Base-by-base conservation (phyloP, 2,329 filamentous ascomycete species). In the Beauveria pseudobassiana region DNA sequence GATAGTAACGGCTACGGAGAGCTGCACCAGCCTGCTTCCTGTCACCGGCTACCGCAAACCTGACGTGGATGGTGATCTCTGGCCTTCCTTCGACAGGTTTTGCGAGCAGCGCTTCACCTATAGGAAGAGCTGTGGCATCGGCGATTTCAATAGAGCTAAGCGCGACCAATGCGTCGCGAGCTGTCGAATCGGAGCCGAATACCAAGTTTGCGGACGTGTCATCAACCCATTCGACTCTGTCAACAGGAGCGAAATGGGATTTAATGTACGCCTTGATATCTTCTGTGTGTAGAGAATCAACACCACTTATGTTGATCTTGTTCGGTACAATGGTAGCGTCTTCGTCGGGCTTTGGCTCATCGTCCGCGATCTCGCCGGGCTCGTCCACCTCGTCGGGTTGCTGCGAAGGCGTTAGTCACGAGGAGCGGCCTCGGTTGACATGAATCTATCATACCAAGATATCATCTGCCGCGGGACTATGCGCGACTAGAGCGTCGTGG, bases 181-280 rank as follows among this genome's bases (percentile, higher is more conserved):
- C 84, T 7, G 73, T 71, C 26, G 74, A 70, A 16, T 84, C 78
- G 7, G 80, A 80, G 45, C 76, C 78, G 76, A 95, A 98, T 58
- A 96, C 75, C 59, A 97, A 79, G 71, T 98, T 98, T 64, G 91
- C 91, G 0, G 91, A 93, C 7, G 85, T 87, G 74, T 99, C 95
- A 72, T 98, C 91, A 66, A 99, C 91, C 95, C 95, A 99, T 76
- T 98, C 92, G 65, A 97, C 80, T 64, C 84, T 82, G 61, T 83
- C 78, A 62, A 87, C 78, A 16, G 74, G 72, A 42, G 80, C 76
- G 69, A 83, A 91, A 72, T 95, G 84, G 65, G 90, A 82, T 53
- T 79, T 75, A 9, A 91, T 84, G 68, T 92, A 97, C 63, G 82
- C 79, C 67, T 89, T 87, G 68, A 98, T 88, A 65, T 96, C 86